phyloP scores from a whole-genome alignment of 2,329 filamentous ascomycete species.

The Cercospora sp. region DNA sequence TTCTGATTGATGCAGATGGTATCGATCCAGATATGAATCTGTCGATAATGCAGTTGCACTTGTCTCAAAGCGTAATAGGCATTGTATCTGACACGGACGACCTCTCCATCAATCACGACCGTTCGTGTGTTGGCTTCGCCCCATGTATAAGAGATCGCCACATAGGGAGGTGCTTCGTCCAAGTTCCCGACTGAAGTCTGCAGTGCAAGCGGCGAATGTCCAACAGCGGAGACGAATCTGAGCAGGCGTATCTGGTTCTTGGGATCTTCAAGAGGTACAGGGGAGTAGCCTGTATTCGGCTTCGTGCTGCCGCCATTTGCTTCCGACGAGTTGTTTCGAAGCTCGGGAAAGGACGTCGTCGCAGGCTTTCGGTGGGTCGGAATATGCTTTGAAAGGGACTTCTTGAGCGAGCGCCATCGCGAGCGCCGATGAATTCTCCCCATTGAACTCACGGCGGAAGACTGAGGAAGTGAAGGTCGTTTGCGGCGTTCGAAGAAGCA shows the following conservation, averaged over 20 bases:
- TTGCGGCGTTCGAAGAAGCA: neutral
- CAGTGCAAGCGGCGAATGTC: neutral
- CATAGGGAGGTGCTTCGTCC: neutral
- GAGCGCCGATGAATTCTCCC: too few relatives aligned
- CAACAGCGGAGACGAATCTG: neutral
- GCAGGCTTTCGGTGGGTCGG: too few relatives aligned
- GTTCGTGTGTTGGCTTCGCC: neutral
- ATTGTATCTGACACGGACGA: neutral
- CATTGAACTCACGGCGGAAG: too few relatives aligned
- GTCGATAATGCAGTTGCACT: neutral
- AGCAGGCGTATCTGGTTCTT: neutral
- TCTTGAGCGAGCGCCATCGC: too few relatives aligned
- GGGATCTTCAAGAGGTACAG: neutral
- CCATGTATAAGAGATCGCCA: neutral
- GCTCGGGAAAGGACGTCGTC: too few relatives aligned
- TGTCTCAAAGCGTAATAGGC: neutral
- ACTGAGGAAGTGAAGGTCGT: neutral
- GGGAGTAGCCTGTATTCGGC: neutral
- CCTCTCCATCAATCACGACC: too few relatives aligned
- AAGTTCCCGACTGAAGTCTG: neutral
- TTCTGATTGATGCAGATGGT: neutral
- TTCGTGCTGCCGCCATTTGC: neutral
- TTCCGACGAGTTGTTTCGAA: neutral
- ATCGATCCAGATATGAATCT: neutral
- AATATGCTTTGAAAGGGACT: too few relatives aligned